phyloP scores from a whole-genome alignment of 2,329 filamentous ascomycete genomes.

The Shiraia bambusicola region DNA sequence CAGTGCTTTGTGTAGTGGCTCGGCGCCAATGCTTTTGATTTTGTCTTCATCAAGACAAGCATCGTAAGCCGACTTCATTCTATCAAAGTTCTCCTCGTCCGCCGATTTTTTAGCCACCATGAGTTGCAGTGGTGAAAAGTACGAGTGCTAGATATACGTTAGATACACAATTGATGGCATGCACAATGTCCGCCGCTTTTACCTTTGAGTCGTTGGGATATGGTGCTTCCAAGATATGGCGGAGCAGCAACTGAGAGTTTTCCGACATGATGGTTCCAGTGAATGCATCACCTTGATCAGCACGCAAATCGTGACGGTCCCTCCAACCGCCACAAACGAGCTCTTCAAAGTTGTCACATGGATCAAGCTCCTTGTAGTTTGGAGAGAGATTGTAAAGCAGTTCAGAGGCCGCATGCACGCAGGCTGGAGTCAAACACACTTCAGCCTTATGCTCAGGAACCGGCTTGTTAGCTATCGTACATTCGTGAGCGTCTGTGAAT shows the following conservation, averaged over 20 bases:
- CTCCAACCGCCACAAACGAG: slow-evolving; percentile 69
- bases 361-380: slow-evolving; percentile 63
- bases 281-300: slow-evolving; percentile 63
- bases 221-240: slow-evolving; percentile 63
- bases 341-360: slow-evolving; percentile 69
- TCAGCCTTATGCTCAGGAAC: slow-evolving; percentile 12
- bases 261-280: slow-evolving; percentile 64
- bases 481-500: not conserved
- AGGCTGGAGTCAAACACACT: slow-evolving; percentile 59
- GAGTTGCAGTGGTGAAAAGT: slow-evolving; percentile 48
- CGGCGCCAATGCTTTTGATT: slow-evolving; percentile 57
- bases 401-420: slow-evolving; percentile 63
- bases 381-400: slow-evolving; percentile 64
- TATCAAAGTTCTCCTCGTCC: slow-evolving; percentile 65
- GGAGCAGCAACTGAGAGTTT: slow-evolving; percentile 59
- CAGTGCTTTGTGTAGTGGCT: slow-evolving; percentile 61
- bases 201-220: slow-evolving; percentile 46
- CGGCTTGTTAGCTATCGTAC: slow-evolving; percentile 5
- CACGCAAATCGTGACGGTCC: slow-evolving; percentile 63
- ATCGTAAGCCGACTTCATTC: slow-evolving; percentile 64
- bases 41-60: slow-evolving; percentile 65
- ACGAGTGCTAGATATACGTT: slow-evolving; percentile 46
- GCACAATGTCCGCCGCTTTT: slow-evolving; percentile 1
- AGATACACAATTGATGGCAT: not conserved
- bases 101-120: slow-evolving; percentile 42